Evolutionary conservation across 306 rosid species (phyloP), one percentile per base, ranked within the genome.

Genomic region (Myrica gale): DNA sequence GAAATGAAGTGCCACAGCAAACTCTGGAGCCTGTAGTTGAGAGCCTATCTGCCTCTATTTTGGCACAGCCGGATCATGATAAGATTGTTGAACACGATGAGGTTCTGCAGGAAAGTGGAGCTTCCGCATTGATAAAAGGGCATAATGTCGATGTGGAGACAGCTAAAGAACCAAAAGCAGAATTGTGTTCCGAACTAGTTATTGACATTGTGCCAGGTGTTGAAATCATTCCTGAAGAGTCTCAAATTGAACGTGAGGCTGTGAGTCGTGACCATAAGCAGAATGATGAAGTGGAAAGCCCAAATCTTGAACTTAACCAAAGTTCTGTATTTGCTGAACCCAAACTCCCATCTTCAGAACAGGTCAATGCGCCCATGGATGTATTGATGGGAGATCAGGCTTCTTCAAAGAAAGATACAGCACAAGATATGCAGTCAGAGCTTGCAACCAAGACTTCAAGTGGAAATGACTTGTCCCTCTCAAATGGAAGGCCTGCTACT

Each of bases 261-360:
- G 45, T 62, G 44, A 68, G 47, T 83, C 69, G 66, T 56, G 71
- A 47, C 74, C 74, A 1, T 48, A 48, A 48, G 53, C 53, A 0
- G 53, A 48, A 48, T 48, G 16, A 48, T 7, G 87, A 77, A 21
- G 44, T 84, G 21, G 77, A 79, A 72, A 74, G 13, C 47, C 67
- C 74, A 58, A 73, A 79, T 45, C 43, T 82, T 16, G 87, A 81
- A 79, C 80, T 77, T 82, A 82, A 81, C 72, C 77, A 63, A 53
- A 80, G 47, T 65, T 82, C 83, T 32, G 60, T 41, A 56, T 43
- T 74, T 81, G 77, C 84, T 75, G 87, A 80, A 73, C 78, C 79
- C 21, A 75, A 76, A 71, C n/a, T 76, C 72, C 17, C 60, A 74
- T 68, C 76, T 54, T 73, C 70, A 39, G 68, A 75, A 65, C 82